Percentiles rank a stretch among this genome's conserved stretches.
Conservation (phyloP, 352 stramenopile species). For the Phytophthora megakarya region DNA sequence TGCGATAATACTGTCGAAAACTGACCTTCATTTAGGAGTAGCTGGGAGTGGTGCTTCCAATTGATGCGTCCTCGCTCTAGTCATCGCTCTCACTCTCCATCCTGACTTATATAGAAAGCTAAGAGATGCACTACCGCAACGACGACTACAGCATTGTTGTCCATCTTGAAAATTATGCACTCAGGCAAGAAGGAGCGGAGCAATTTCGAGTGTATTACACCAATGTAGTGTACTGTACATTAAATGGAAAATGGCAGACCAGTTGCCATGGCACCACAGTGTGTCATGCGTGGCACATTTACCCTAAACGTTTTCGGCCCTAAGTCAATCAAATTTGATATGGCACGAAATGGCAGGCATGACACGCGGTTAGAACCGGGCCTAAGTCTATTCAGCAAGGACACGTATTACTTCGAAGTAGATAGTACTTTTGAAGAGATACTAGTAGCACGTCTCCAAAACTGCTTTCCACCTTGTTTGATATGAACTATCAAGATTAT, state of each 20-base stretch:
- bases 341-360: constrained; percentile 2
- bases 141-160: no score
- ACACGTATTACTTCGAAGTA: no score
- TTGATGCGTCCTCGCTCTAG: not conserved
- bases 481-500: no score
- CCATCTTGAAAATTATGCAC: no score
- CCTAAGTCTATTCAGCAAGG: no score
- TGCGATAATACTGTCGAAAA: no score
- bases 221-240: not conserved
- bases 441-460: no score
- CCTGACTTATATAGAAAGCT: not conserved
- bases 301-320: not conserved
- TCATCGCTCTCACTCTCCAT: not conserved
- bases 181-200: no score
- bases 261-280: constrained; percentile 1
- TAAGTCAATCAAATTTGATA: not conserved
- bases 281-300: constrained; percentile 11
- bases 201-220: no score
- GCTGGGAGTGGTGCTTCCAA: constrained; percentile 3
- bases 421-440: no score
- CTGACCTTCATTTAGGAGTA: constrained; percentile 14
- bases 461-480: no score
- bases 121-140: not conserved
- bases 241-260: not conserved
- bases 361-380: constrained; percentile 2